Conservation (phyloP, 352 stramenopile genomes). For the Phytophthora citrophthora region DNA sequence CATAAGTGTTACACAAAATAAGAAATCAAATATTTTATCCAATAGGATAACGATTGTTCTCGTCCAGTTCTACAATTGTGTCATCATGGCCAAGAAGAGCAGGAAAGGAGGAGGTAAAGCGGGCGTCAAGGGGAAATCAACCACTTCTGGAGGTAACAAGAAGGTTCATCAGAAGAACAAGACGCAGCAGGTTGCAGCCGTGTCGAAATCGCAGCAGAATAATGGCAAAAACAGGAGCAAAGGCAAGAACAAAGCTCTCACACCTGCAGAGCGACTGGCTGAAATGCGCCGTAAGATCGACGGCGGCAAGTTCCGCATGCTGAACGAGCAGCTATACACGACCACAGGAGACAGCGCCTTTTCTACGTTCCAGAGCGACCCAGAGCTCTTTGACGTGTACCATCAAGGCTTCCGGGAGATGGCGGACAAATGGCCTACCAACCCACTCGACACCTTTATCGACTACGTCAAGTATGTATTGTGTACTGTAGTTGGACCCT, state of each 20-base stretch:
- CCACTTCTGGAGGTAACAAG: slow-evolving; percentile 20
- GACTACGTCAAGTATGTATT: slow-evolving; percentile 88
- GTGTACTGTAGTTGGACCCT: background rate
- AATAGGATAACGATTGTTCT: background rate
- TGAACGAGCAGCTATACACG: slow-evolving; percentile 99
- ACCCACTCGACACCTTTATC: slow-evolving; percentile 98
- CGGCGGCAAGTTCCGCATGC: slow-evolving; percentile 96
- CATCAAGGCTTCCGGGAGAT: slow-evolving; percentile 98
- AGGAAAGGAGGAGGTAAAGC: slow-evolving; percentile 13
- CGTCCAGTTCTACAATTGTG: slow-evolving; percentile 16
- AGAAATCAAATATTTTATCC: background rate
- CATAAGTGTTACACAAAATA: slow-evolving; percentile 5
- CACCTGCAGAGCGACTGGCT: slow-evolving; percentile 48
- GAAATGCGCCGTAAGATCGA: slow-evolving; percentile 91
- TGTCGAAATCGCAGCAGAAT: slow-evolving; percentile 31
- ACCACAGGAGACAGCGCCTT: slow-evolving; percentile 92
- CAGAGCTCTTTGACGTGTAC: slow-evolving; percentile 97
- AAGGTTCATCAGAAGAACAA: slow-evolving; percentile 30
- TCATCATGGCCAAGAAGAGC: slow-evolving; percentile 37
- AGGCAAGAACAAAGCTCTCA: slow-evolving; percentile 23
- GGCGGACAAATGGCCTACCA: slow-evolving; percentile 96
- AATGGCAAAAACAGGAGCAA: slow-evolving; percentile 29
- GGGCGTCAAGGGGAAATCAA: slow-evolving; percentile 27
- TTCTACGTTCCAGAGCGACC: slow-evolving; percentile 92
- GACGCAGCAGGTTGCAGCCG: slow-evolving; percentile 23